These are phyloP conservation scores for Yamadazyma friedrichii DNA, from an alignment of 1,139 yeast species.

Conservation along the genomic window DNA sequence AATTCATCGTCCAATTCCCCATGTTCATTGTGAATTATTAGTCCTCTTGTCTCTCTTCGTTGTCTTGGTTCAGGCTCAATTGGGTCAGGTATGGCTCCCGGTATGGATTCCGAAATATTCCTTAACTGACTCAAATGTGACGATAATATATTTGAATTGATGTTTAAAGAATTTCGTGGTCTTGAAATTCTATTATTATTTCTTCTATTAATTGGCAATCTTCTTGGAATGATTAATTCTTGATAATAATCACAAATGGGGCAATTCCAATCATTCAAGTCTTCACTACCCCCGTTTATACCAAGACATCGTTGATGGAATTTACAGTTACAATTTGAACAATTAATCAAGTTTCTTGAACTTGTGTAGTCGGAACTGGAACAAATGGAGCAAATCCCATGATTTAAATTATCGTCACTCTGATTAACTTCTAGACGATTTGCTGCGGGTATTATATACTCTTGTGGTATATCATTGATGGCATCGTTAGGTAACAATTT, in stretches of 20 bases:
- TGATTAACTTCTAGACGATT: not conserved
- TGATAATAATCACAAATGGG: constrained; percentile 44
- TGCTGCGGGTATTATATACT: constrained; percentile 21
- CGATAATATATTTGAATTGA: not conserved
- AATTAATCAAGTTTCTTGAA: constrained; percentile 25
- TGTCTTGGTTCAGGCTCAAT: not conserved
- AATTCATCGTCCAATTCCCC: constrained; percentile 39
- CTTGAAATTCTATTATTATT: not conserved
- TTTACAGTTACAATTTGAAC: constrained; percentile 32
- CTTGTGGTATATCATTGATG: constrained; percentile 40
- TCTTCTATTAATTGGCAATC: not conserved
- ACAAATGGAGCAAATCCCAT: constrained; percentile 35
- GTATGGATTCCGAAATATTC: too few species aligned
- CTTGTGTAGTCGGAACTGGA: constrained; percentile 32
- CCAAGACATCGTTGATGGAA: constrained; percentile 42
- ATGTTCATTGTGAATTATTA: constrained; percentile 32
- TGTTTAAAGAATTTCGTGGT: not conserved
- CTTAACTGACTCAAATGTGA: not conserved
- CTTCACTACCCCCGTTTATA: constrained; percentile 13
- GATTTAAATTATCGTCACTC: constrained; percentile 3
- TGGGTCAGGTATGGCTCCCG: too few species aligned
- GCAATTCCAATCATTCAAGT: constrained; percentile 34
- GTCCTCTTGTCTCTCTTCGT: constrained; percentile 11
- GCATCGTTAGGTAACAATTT: constrained; percentile 34
- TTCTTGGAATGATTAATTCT: constrained; percentile 12